Evolutionary conservation across 371 early-diverging fungal species (phyloP).

Genomic region (Apophysomyces ossiformis): DNA sequence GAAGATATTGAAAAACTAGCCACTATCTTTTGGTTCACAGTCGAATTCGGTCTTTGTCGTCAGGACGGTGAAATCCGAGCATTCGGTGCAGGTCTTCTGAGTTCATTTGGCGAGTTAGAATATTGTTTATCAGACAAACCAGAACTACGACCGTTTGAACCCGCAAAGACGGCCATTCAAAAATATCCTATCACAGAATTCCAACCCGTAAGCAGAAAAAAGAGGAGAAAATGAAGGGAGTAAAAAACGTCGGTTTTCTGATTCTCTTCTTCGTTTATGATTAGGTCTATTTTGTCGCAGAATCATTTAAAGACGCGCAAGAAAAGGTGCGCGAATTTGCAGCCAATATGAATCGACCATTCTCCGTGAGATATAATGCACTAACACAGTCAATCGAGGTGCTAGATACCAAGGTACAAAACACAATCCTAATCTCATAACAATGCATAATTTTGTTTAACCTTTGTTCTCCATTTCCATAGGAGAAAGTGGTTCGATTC

Average conservation of each 20-base stretch:
- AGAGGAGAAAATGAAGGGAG: background rate
- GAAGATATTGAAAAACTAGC: slow-evolving; percentile 90
- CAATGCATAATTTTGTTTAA: no score
- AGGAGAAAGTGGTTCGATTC: slow-evolving; percentile 79
- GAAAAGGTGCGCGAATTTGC: slow-evolving; percentile 91
- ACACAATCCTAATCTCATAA: no score
- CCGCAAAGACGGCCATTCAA: slow-evolving; percentile 76
- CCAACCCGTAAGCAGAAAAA: slow-evolving; percentile 71
- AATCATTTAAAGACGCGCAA: slow-evolving; percentile 92
- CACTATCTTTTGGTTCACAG: slow-evolving; percentile 94
- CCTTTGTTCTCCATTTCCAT: slow-evolving; percentile 2
- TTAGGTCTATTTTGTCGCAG: slow-evolving; percentile 90
- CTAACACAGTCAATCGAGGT: slow-evolving; percentile 91
- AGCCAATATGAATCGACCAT: slow-evolving; percentile 77
- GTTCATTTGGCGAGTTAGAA: slow-evolving; percentile 97
- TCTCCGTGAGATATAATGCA: slow-evolving; percentile 91
- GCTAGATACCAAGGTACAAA: slow-evolving; percentile 68
- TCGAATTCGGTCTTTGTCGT: slow-evolving; percentile 93
- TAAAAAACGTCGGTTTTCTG: background rate
- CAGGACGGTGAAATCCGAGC: slow-evolving; percentile 85
- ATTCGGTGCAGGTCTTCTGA: slow-evolving; percentile 94
- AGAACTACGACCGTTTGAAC: slow-evolving; percentile 83
- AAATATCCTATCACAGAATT: slow-evolving; percentile 94
- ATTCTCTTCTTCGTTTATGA: background rate
- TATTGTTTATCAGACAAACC: slow-evolving; percentile 86